Conservation (phyloP, 1,139 yeast genomes). For the Suhomyces panamericanus region DNA sequence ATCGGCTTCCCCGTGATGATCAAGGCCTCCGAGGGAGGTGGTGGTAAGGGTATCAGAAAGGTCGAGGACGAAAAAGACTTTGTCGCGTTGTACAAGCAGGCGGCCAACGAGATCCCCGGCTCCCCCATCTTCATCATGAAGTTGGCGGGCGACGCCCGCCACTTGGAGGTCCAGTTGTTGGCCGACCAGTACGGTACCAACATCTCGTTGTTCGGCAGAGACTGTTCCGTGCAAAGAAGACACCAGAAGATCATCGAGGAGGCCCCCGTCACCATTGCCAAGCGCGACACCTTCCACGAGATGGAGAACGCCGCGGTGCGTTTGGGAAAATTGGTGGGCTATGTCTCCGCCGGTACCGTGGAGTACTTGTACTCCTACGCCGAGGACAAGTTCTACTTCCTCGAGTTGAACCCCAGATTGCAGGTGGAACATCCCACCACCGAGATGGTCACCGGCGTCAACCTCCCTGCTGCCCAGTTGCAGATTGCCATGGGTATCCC, state of each 20-base stretch:
- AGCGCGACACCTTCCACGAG: constrained; percentile 74
- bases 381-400: constrained; percentile 91
- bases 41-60: constrained; percentile 97
- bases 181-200: constrained; percentile 97
- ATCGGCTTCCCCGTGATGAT: constrained; percentile 97
- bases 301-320: constrained; percentile 98
- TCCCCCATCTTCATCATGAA: constrained; percentile 95
- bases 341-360: constrained; percentile 98
- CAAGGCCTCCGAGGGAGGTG: constrained; percentile 98
- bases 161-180: constrained; percentile 88
- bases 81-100: constrained; percentile 72
- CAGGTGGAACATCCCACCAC: constrained; percentile 99
- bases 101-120: constrained; percentile 93
- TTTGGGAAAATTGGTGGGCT: constrained; percentile 93
- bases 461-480: constrained; percentile 95
- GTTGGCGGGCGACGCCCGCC: constrained; percentile 93
- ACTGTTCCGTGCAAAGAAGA: constrained; percentile 96
- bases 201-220: constrained; percentile 91
- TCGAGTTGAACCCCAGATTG: constrained; percentile 95
- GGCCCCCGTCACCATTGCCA: constrained; percentile 95
- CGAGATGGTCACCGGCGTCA: constrained; percentile 98
- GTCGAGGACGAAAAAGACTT: constrained; percentile 80
- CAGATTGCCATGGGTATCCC: constrained; percentile 99
- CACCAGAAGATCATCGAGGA: constrained; percentile 96
- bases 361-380: constrained; percentile 93